Base-by-base conservation (phyloP, 2,329 filamentous ascomycete genomes). In the Ophiostoma sp. region DNA sequence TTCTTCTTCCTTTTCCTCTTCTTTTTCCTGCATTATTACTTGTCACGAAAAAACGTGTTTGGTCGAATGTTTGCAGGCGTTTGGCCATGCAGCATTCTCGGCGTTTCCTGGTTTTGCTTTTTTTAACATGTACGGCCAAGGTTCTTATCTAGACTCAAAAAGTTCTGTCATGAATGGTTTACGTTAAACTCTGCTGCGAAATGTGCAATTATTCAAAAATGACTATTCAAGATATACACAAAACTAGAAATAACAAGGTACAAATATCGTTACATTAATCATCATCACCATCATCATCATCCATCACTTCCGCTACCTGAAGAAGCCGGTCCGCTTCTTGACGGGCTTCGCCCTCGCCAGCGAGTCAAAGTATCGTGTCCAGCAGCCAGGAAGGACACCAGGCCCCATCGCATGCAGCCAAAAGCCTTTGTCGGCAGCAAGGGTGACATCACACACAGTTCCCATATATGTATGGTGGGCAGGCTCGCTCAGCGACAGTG, bases 41-140 rank as follows among this genome's bases (percentile, higher is more conserved):
- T 60, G 33, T 68, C 36, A 65, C 23, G 57, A 44, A 69, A 60
- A 62, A 67, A 41, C 33, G 70, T 69, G 70, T 69, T 68, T 68
- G 71, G 68, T 72, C 67, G 71, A 72, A 69, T 72, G 71, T 72
- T 70, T 70, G 71, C 62, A 54, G 66, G 71, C 57, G 66, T 67
- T 57, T 44, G 68, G 65, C 60, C 67, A 68, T 68, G 66, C 71
- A 68, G 60, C 71, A 72, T 68, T 72, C 68, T 39, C 13, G 71
- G 71, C 71, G 71, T 72, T 71, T 66, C 67, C 39, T 57, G 68
- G 70, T 67, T 54, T 39, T 48, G 8, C 3, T 62, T 67, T 64
- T 65, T 62, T 52, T 31, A 31, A 39, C 39, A 41, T 71, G 64
- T 60, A 52, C 62, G 68, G 52, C 57, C 57, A 41, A 60, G 66